Evolutionary conservation across 352 stramenopile species (phyloP).

Genomic region (Phytophthora pluvialis): DNA sequence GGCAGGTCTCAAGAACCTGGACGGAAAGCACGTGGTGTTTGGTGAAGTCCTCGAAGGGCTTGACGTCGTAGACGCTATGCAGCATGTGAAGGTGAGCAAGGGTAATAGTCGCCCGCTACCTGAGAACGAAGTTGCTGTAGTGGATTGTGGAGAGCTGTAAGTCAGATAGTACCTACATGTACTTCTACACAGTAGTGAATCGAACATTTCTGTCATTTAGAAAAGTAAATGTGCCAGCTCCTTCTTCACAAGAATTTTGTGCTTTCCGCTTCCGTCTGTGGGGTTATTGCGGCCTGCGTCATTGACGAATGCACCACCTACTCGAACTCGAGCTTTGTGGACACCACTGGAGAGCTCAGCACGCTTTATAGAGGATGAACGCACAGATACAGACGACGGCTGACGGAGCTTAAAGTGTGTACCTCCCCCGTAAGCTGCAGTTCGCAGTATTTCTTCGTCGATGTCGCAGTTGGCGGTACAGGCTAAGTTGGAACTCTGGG

Average conservation of each 20-base stretch:
- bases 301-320: constrained; percentile 37
- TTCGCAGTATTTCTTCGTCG: constrained; percentile 33
- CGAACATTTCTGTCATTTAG: constrained; percentile 29
- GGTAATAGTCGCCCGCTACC: constrained; percentile 56
- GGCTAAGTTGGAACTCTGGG: neutral
- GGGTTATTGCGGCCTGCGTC: constrained; percentile 17
- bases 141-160: constrained; percentile 70
- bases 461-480: constrained; percentile 13
- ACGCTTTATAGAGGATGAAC: constrained; percentile 49
- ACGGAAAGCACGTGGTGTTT: constrained; percentile 98
- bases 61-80: constrained; percentile 75
- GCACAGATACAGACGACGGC: constrained; percentile 36
- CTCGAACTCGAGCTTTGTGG: constrained; percentile 59
- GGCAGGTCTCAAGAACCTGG: constrained; percentile 66
- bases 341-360: constrained; percentile 60
- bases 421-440: constrained; percentile 51
- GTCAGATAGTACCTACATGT: neutral
- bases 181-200: neutral
- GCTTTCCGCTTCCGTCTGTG: constrained; percentile 43
- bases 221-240: constrained; percentile 72
- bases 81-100: constrained; percentile 62
- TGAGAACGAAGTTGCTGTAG: constrained; percentile 66
- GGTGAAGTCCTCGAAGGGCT: constrained; percentile 91
- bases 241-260: constrained; percentile 70
- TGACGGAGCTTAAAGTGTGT: constrained; percentile 45